Conservation (phyloP, 163 green algal genomes). For the Scenedesmus sp. region DNA sequence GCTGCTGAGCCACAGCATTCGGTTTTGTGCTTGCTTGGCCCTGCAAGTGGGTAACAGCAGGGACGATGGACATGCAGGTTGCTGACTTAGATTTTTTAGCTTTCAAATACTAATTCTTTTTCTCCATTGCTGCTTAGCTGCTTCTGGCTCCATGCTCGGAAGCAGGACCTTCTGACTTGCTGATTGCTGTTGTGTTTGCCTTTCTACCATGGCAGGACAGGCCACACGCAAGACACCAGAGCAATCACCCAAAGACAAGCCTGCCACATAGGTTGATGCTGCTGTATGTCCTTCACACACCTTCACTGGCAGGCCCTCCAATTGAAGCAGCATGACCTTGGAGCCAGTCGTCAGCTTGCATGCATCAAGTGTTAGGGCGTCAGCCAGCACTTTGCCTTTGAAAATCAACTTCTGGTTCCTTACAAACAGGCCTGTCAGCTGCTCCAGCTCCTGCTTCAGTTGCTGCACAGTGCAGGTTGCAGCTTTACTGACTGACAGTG, state of each 20-base stretch:
- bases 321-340: slow-evolving; percentile 76
- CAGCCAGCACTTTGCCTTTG: slow-evolving; percentile 65
- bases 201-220: background rate
- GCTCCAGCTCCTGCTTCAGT: slow-evolving; percentile 63
- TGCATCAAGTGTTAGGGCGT: slow-evolving; percentile 30
- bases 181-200: background rate
- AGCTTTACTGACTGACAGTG: background rate
- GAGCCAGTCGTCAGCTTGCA: slow-evolving; percentile 58
- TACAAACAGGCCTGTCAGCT: slow-evolving; percentile 60
- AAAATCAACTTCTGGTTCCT: slow-evolving; percentile 74
- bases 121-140: too few species aligned
- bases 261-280: background rate
- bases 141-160: too few species aligned
- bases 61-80: background rate
- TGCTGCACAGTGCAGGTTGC: background rate
- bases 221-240: too few species aligned
- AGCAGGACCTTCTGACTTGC: too few species aligned
- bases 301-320: slow-evolving; percentile 27
- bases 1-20: slow-evolving; percentile 54
- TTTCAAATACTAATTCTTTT: background rate
- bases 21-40: background rate
- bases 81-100: background rate
- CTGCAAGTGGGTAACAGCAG: background rate
- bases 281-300: background rate
- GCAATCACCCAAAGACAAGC: background rate